Evolutionary conservation across 148 eudicot species (phyloP).

Genomic region (Fallopia convolvulus): DNA sequence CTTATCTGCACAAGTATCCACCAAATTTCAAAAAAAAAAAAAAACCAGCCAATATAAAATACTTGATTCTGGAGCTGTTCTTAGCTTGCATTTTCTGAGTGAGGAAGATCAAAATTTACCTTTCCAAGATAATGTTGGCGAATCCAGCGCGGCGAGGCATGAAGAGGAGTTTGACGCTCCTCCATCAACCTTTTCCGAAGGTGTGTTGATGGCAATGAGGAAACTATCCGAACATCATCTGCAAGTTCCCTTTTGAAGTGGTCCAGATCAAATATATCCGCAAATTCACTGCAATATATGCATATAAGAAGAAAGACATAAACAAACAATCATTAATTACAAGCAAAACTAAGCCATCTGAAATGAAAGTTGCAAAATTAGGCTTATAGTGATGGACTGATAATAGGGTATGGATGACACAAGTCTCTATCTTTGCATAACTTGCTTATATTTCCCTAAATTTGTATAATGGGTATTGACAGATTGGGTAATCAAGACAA

Average conservation of each 20-base stretch:
- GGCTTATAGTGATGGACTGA: not conserved
- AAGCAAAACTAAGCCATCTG: not conserved
- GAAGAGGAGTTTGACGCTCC: constrained; percentile 65
- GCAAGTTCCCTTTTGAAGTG: constrained; percentile 81
- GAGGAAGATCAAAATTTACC: constrained; percentile 28
- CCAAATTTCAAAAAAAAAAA: constrained; percentile 7
- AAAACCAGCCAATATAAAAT: not conserved
- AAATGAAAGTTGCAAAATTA: not conserved
- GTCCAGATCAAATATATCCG: constrained; percentile 92
- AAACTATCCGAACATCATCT: constrained; percentile 65
- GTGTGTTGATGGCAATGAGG: constrained; percentile 84
- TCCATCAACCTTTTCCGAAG: constrained; percentile 74
- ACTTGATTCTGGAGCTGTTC: not conserved
- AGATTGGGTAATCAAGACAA: not conserved
- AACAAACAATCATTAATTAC: not conserved
- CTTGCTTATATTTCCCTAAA: not conserved
- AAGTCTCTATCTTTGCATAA: not conserved
- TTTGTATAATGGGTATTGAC: not conserved
- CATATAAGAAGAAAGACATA: not conserved
- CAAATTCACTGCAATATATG: constrained; percentile 61
- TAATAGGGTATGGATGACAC: not conserved
- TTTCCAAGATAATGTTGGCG: constrained; percentile 53
- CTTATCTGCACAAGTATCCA: constrained; percentile 51
- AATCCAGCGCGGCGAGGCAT: constrained; percentile 75
- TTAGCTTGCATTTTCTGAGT: not conserved